Evolutionary conservation across 345 rosid species (phyloP).

Genomic region (Populus ilicifolia): DNA sequence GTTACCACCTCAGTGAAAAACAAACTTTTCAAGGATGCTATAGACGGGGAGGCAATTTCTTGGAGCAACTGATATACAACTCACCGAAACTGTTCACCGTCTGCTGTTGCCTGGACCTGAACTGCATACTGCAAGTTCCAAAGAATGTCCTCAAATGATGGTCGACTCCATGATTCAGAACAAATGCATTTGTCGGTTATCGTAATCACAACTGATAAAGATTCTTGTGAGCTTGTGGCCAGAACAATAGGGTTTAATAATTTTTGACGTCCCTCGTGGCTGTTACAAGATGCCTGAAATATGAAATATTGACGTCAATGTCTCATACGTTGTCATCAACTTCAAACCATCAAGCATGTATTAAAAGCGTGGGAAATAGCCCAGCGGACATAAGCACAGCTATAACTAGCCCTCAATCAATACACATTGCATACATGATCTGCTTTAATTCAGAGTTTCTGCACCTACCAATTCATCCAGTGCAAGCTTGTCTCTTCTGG

Average conservation of each 20-base stretch:
- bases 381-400: not conserved
- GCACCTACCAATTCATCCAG: constrained; percentile 34
- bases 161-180: constrained; percentile 41
- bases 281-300: constrained; percentile 40
- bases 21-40: not conserved
- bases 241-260: constrained; percentile 35
- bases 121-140: constrained; percentile 56
- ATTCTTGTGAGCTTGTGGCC: constrained; percentile 40
- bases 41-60: not conserved
- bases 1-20: not conserved
- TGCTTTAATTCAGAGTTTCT: not conserved
- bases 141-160: constrained; percentile 50
- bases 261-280: constrained; percentile 26
- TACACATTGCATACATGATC: not conserved
- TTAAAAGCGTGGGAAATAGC: not conserved
- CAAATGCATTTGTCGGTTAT: constrained; percentile 43
- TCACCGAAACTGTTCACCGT: constrained; percentile 11
- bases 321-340: not conserved
- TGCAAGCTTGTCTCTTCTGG: constrained; percentile 23
- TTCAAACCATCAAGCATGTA: not conserved
- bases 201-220: constrained; percentile 38
- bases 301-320: not conserved
- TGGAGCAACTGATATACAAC: not conserved
- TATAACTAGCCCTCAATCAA: not conserved
- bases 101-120: constrained; percentile 43